Evolutionary conservation across 805 yeast species (phyloP), one percentile per base, ranked within the genome.

Genomic region (Kazachstania psychrophila): DNA sequence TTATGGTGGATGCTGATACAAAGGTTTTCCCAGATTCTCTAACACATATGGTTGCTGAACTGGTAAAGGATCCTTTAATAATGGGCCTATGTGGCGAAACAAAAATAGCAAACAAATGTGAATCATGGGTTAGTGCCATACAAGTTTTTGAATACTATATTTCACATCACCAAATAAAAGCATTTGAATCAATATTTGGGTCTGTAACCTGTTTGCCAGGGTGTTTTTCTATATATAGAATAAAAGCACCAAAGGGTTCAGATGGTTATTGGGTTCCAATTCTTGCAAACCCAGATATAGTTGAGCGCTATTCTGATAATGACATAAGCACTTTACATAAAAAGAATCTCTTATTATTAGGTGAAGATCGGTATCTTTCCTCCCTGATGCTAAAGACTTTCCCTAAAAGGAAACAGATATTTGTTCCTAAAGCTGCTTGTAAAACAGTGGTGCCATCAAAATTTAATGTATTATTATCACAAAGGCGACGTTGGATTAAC

Each of bases 21-120:
- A 76, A 77, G 53, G 86, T 87, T 3, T 84, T 68, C 57, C 94
- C 94, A 1, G 95, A 88, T 56, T 78, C 89, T 5, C 49, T 86
- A 44, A 83, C 89, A 10, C 96, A 88, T 52, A 84, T 87, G 95
- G 70, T 73, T 45, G 95, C 94, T 0, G 84, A 82, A 50, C 77
- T 87, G 84, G 88, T 85, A 16, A 79, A 73, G 49, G 89, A 87
- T 54, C 94, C 95, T 1, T 66, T 66, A 45, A 69, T 87, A 37
- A 87, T 87, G 94, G 96, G 96, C 2, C 66, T 87, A 29, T 87
- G 96, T 68, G 96, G 96, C 33, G 96, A 87, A 57, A 87, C 96
- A 0, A 86, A 84, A 59, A 87, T 87, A 50, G 74, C 94, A 3
- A 87, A 87, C 58, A 87, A 88, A 56, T 57, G 70, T 3, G 78